phyloP scores from a whole-genome alignment of 805 yeast genomes.

The Cyberlindnera meyerae region DNA sequence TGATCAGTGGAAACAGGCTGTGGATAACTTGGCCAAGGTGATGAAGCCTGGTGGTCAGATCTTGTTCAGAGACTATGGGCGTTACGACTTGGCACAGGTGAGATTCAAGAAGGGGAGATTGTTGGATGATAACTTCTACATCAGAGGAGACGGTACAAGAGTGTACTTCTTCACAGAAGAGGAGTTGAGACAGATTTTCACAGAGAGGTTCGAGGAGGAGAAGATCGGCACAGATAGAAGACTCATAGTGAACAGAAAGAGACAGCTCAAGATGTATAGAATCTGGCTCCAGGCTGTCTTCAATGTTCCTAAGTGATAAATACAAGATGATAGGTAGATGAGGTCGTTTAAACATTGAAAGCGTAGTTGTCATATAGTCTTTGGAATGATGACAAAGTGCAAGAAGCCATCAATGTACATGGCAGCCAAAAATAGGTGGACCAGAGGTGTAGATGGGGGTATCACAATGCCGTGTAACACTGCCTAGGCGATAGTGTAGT shows the following conservation, averaged over 20 bases:
- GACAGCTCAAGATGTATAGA: conserved; percentile 91
- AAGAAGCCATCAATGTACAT: conserved; percentile 62
- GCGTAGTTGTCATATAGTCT: conserved; percentile 15
- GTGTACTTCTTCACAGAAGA: conserved; percentile 97
- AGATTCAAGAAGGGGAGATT: conserved; percentile 85
- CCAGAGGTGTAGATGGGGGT: conserved; percentile 40
- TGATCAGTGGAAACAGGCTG: conserved; percentile 81
- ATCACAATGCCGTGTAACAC: conserved; percentile 52
- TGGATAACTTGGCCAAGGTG: conserved; percentile 60
- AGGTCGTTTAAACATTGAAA: too few species aligned
- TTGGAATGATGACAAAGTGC: conserved; percentile 45
- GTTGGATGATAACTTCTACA: conserved; percentile 88
- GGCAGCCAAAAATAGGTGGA: conserved; percentile 40
- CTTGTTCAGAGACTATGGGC: conserved; percentile 88
- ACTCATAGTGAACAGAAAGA: conserved; percentile 84
- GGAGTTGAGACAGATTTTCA: conserved; percentile 73
- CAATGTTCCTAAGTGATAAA: conserved; percentile 31
- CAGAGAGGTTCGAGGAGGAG: conserved; percentile 55
- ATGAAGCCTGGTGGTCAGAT: conserved; percentile 92
- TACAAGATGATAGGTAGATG: too few species aligned
- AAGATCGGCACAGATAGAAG: conserved; percentile 88
- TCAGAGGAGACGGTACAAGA: conserved; percentile 96
- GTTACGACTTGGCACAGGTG: conserved; percentile 93
- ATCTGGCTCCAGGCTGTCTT: conserved; percentile 96
- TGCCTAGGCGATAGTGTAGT: conserved; percentile 37